Conservation (phyloP, 805 yeast genomes). For the Saccharomycopsis fermentans region DNA sequence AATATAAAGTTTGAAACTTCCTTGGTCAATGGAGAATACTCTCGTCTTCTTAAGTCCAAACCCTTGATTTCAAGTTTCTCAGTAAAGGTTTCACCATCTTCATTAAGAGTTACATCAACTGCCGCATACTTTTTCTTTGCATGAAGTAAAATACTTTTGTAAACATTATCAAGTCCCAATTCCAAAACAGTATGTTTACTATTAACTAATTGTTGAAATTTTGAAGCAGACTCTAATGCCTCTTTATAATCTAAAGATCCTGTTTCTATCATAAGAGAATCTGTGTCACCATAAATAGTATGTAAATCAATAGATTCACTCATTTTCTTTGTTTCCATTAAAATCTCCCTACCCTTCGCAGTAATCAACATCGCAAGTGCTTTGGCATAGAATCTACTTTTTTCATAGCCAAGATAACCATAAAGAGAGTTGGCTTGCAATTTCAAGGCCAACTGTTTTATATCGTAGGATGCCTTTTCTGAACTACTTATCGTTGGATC, state of each 20-base stretch:
- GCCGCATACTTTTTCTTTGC: conserved; percentile 13
- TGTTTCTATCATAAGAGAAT: conserved; percentile 97
- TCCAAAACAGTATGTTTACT: conserved; percentile 81
- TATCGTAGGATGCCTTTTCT: conserved; percentile 80
- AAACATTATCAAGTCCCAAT: conserved; percentile 91
- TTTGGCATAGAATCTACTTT: conserved; percentile 89
- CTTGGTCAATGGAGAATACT: conserved; percentile 85
- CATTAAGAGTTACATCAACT: conserved; percentile 15
- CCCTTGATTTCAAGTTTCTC: conserved; percentile 83
- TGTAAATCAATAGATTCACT: conserved; percentile 78
- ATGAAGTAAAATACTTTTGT: conserved; percentile 54
- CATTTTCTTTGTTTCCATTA: conserved; percentile 83
- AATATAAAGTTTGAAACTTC: conserved; percentile 73
- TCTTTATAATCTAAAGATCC: conserved; percentile 58
- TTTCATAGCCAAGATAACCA: conserved; percentile 91
- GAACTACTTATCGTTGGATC: conserved; percentile 52
- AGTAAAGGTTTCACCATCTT: conserved; percentile 45
- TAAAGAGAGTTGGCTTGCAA: conserved; percentile 99
- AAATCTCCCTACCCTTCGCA: conserved; percentile 88
- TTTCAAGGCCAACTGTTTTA: conserved; percentile 91
- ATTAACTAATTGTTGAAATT: conserved; percentile 77
- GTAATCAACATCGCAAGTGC: conserved; percentile 95
- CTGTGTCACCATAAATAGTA: conserved; percentile 97
- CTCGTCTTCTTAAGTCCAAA: conserved; percentile 94
- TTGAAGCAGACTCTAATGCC: conserved; percentile 74